phyloP scores from a whole-genome alignment of 129 eudicot genomes.

The Flaveria sonorensis region DNA sequence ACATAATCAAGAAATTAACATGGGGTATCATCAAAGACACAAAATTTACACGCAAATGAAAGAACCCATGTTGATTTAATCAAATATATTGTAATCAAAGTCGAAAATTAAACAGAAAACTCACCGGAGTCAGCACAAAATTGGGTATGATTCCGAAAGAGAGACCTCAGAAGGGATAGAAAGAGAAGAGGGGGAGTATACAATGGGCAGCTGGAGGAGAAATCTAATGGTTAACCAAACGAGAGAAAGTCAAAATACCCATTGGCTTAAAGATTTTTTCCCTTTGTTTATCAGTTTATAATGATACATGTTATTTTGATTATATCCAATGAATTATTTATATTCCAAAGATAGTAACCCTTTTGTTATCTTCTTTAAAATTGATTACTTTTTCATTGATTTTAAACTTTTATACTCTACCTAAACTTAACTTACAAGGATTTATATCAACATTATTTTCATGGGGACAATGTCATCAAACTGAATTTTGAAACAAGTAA shows the following conservation, averaged over 20 bases:
- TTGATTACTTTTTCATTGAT: too few species aligned
- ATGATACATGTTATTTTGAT: background rate
- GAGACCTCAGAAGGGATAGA: background rate
- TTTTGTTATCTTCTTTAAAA: background rate
- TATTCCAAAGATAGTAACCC: background rate
- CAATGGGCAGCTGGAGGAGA: slow-evolving; percentile 24
- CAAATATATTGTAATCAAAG: background rate
- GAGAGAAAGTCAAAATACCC: slow-evolving; percentile 28
- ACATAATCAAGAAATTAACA: slow-evolving; percentile 13
- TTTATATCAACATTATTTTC: too few species aligned
- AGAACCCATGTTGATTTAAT: slow-evolving; percentile 17
- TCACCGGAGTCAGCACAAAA: slow-evolving; percentile 25
- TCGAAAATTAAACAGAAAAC: background rate
- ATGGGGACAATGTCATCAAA: too few species aligned
- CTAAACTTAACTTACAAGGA: too few species aligned
- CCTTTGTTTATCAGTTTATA: too few species aligned
- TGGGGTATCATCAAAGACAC: background rate
- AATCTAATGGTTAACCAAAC: slow-evolving; percentile 11
- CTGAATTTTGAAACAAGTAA: too few species aligned
- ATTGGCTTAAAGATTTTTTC: background rate
- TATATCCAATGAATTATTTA: background rate
- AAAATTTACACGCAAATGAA: background rate
- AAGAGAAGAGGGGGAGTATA: slow-evolving; percentile 13
- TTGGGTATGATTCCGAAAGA: background rate
- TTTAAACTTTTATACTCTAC: too few species aligned